A percentile compares a stretch with the other conserved stretches of the same genome.
Conservation (phyloP, 495 filamentous ascomycete species). For the Pyrenopolyporus hunteri region DNA sequence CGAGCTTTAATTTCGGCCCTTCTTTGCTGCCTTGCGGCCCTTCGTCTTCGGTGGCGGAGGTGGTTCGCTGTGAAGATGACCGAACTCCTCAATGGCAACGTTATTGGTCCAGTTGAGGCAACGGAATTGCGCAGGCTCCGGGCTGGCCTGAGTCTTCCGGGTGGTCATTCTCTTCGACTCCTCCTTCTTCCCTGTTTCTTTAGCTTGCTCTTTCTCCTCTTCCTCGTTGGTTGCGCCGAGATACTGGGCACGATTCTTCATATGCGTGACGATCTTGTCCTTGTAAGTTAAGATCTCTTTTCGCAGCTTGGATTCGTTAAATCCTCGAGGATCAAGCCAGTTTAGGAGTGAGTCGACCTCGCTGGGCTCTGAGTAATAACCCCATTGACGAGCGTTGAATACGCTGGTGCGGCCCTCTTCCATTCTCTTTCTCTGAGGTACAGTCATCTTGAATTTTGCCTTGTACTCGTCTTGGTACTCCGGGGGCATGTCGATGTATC, state of each 20-base stretch:
- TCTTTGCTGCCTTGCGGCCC: conserved; percentile 34
- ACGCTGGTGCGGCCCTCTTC: conserved; percentile 88
- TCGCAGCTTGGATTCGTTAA: conserved; percentile 80
- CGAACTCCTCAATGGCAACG: conserved; percentile 74
- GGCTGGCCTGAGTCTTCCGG: conserved; percentile 68
- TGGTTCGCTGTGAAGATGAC: conserved; percentile 82
- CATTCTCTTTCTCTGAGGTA: conserved; percentile 80
- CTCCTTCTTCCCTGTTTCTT: conserved; percentile 53
- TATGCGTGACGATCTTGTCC: conserved; percentile 76
- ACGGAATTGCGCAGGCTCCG: conserved; percentile 58
- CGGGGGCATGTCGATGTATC: conserved; percentile 72
- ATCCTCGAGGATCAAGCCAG: conserved; percentile 86
- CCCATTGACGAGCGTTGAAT: conserved; percentile 82
- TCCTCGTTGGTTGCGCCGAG: conserved; percentile 54
- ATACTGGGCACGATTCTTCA: conserved; percentile 78
- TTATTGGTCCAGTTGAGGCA: conserved; percentile 86
- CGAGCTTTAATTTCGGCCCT: conserved; percentile 12
- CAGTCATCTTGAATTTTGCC: conserved; percentile 74
- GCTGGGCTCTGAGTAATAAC: conserved; percentile 81
- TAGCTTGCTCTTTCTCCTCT: conserved; percentile 59
- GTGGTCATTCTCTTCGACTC: conserved; percentile 73
- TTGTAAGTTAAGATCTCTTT: conserved; percentile 83
- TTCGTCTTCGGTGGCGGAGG: conserved; percentile 62
- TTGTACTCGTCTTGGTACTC: conserved; percentile 69
- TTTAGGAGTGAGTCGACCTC: conserved; percentile 76